Percentiles rank a stretch among this genome's conserved stretches.
phyloP scores from a whole-genome alignment of 495 filamentous ascomycete genomes.

The Penicillium samsonianum region DNA sequence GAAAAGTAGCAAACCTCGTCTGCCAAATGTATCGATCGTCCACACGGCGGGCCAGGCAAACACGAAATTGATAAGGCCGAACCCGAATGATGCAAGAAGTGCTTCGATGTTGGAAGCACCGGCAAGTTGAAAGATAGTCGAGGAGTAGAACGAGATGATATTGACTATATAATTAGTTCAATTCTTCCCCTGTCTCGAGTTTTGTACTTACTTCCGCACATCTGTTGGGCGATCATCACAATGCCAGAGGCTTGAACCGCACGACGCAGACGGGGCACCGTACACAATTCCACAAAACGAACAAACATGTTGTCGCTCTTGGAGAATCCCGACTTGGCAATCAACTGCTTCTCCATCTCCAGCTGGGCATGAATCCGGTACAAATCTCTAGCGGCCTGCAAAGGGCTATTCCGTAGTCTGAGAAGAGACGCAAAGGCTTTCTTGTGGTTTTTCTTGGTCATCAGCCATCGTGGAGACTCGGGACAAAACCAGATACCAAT shows the following conservation, averaged over 20 bases:
- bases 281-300: conserved; percentile 57
- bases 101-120: conserved; percentile 58
- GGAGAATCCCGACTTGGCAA: conserved; percentile 27
- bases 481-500: conserved; percentile 72
- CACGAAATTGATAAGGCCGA: conserved; percentile 79
- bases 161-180: conserved; percentile 41
- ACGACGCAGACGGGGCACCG: conserved; percentile 57
- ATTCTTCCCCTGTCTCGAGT: background rate
- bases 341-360: conserved; percentile 39
- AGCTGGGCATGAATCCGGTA: conserved; percentile 69
- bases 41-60: conserved; percentile 81
- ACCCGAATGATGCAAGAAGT: conserved; percentile 74
- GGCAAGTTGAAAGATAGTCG: conserved; percentile 68
- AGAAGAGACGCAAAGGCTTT: conserved; percentile 64
- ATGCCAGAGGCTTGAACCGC: conserved; percentile 55
- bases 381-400: conserved; percentile 76
- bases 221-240: conserved; percentile 80
- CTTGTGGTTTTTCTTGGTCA: conserved; percentile 62
- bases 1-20: conserved; percentile 73
- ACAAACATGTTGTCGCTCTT: conserved; percentile 39
- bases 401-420: conserved; percentile 59
- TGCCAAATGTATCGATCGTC: conserved; percentile 85
- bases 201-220: conserved; percentile 65
- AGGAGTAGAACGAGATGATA: conserved; percentile 85
- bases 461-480: conserved; percentile 50